Base-by-base conservation (phyloP, 2,329 filamentous ascomycete genomes). In the Trichoderma guizhouense region DNA sequence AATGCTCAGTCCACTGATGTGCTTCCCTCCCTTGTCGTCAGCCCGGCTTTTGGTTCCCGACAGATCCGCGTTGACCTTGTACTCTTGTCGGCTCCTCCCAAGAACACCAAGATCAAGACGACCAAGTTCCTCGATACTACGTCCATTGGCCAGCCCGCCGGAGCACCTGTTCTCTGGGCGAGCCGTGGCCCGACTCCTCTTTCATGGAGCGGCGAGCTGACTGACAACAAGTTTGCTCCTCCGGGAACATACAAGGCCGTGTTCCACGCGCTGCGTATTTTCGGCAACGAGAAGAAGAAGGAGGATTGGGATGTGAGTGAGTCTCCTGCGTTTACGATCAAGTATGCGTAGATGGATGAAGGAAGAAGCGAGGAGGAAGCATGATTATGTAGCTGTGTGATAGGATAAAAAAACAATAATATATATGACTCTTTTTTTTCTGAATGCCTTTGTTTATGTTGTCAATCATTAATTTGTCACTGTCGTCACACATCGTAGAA, bases 181-280 rank as follows among this genome's bases (percentile, higher is more conserved):
- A 71, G 77, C 8, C 79, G 80, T 72, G 76, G 76, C 36, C 6
- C 72, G 7, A 72, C 76, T 71, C 69, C 74, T 6, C 47, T 78
- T 7, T 66, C 71, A 0, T 89, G 85, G 82, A 83, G 85, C 64
- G 87, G 87, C 14, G 78, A 79, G 67, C 78, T 89, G 6, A 79
- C 80, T 0, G 82, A 84, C 11, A 86, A 86, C 15, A 80, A 75
- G 1, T 87, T 85, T 72, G 86, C 82, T 2, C 83, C 86, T 0
- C 79, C 82, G 0, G 87, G 87, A 12, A 75, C 76, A 32, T 89
- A 89, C 78, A 85, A 83, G 77, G 79, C 89, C 64, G 80, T 80
- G 1, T 79, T 88, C 34, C 82, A 82, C 71, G 84, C 86, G 3
- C 77, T 89, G 73, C 83, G 82, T 72, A 83, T 89, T 72, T 87